These are phyloP conservation scores for Diaporthe nobilis DNA, from an alignment of 2,329 filamentous ascomycete genomes.

Conservation along the genomic window DNA sequence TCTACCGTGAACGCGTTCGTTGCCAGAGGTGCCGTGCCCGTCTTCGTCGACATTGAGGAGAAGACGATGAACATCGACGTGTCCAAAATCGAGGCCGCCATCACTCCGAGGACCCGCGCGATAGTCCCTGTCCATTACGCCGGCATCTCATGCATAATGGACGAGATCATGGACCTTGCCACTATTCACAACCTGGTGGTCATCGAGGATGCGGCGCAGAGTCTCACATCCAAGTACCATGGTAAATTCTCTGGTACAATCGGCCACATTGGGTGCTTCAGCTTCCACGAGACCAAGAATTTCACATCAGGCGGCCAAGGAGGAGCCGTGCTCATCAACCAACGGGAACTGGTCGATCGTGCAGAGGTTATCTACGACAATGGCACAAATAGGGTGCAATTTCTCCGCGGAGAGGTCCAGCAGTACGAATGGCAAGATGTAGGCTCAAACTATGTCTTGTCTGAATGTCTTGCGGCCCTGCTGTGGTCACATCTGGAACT, in stretches of 20 bases:
- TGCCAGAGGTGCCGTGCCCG: not conserved
- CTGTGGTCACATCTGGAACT: not conserved
- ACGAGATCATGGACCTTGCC: not conserved
- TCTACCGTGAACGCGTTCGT: not conserved
- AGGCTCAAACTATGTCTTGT: not conserved
- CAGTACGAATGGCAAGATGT: not conserved
- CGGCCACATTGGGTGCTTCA: not conserved
- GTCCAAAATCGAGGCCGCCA: not conserved
- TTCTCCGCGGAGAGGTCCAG: not conserved
- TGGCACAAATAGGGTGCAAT: not conserved
- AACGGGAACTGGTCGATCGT: not conserved
- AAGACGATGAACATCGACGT: constrained; percentile 2
- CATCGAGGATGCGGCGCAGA: not conserved
- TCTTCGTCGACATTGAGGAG: not conserved
- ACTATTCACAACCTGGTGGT: not conserved
- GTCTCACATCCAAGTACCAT: not conserved
- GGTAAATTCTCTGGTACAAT: not conserved
- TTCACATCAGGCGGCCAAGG: not conserved
- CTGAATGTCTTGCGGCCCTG: not conserved
- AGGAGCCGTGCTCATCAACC: not conserved
- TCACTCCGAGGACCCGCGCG: not conserved
- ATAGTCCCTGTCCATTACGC: not conserved
- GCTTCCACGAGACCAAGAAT: constrained; percentile 4
- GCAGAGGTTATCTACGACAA: not conserved
- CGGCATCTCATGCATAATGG: not conserved